Conservation (phyloP, 2,329 filamentous ascomycete genomes). For the Cladosporium sp. region DNA sequence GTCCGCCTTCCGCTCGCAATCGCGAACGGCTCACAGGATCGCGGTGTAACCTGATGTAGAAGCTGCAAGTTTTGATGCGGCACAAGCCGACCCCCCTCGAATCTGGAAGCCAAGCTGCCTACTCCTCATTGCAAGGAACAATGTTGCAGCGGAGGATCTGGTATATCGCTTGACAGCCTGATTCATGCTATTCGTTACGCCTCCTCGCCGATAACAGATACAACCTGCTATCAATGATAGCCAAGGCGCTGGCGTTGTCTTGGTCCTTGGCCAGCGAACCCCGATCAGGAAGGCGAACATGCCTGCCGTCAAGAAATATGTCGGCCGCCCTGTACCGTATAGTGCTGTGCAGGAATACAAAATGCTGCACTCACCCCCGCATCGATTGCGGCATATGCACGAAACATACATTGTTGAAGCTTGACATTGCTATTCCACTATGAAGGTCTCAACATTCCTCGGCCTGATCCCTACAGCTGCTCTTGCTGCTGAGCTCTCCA, state of each 20-base stretch:
- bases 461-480: slow-evolving; percentile 10
- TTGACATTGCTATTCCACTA: background rate
- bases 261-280: slow-evolving; percentile 12
- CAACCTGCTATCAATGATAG: slow-evolving; percentile 6
- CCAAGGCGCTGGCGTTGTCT: background rate
- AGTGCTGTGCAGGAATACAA: background rate
- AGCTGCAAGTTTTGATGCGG: background rate
- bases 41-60: background rate
- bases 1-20: background rate
- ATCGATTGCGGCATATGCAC: background rate
- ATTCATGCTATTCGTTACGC: background rate
- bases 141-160: background rate
- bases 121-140: background rate
- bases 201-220: slow-evolving; percentile 1
- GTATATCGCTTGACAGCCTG: background rate
- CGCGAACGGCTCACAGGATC: background rate
- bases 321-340: background rate
- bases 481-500: background rate
- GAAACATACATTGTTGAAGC: background rate
- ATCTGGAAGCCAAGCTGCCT: background rate
- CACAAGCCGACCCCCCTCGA: background rate
- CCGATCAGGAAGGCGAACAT: slow-evolving; percentile 14
- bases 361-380: background rate
- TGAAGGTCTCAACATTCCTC: slow-evolving; percentile 9
- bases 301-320: background rate